Base-by-base conservation (phyloP, 2,329 filamentous ascomycete species). In the Trichoderma arundinaceum region DNA sequence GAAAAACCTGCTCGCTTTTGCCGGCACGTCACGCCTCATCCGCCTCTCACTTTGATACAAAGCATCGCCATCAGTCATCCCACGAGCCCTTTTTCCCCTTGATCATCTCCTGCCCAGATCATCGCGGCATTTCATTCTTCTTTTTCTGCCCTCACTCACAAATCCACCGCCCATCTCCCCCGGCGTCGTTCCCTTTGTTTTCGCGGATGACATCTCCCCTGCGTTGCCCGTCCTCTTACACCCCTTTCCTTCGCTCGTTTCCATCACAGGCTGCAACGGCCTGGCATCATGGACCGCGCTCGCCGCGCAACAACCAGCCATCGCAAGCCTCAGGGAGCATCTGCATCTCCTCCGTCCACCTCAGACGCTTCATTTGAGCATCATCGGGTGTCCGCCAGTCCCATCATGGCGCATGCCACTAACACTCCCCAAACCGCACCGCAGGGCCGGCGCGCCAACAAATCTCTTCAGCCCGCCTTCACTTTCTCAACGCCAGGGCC, bases 201-300 rank as follows among this genome's bases (percentile, higher is more conserved):
- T 54, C 28, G 13, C 68, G 60, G 58, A 67, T 65, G 49, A 56
- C 66, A 39, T 64, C 58, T 60, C 44, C 46, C 52, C 57, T 53
- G 54, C 64, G 52, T 43, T 59, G 52, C 65, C 58, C 28, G 56
- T 64, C 61, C 68, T 69, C 70, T 71, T 68, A 66, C 62, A 71
- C 60, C 58, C 64, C 64, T 63, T 64, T 66, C 61, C 59, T 53
- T 59, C 38, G 41, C 63, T 52, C 63, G 51, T 38, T 48, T 54
- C 56, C 43, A 51, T 63, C 41, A 62, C 68, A 68, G 66, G 73
- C 74, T 74, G 72, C 66, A 70, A 68, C 67, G 71, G 73, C 72
- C 72, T 71, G 71, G 72, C 72, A 65, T 68, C 71, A 77, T 78
- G 77, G 76, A 78, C 69, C 77, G 77, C 73, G 73, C 75, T 73